Percentiles rank a stretch among this genome's conserved stretches.
phyloP scores from a whole-genome alignment of 257 asterid species.

The Solanum appendiculatum region DNA sequence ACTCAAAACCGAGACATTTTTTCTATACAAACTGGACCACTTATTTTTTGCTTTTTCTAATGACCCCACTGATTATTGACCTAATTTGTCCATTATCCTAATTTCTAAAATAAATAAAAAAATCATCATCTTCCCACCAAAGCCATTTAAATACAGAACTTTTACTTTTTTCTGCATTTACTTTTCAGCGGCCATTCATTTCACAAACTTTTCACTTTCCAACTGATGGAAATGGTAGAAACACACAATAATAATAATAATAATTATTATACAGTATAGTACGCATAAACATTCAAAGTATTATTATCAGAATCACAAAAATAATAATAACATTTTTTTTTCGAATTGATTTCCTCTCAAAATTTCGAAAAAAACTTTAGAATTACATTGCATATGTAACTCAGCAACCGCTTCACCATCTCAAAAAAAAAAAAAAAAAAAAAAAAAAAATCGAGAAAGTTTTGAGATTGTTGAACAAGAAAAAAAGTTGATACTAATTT shows the following conservation, averaged over 20 bases:
- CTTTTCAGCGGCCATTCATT: not conserved
- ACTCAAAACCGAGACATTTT: no score
- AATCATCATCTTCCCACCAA: not conserved
- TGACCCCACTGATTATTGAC: constrained; percentile 2
- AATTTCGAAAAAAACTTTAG: not conserved
- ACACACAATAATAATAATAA: not conserved
- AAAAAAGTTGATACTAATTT: not conserved
- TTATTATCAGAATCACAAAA: not conserved
- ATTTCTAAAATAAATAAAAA: not conserved
- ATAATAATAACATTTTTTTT: not conserved
- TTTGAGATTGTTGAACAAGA: not conserved
- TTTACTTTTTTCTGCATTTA: not conserved
- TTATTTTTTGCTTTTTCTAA: not conserved
- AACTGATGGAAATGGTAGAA: not conserved
- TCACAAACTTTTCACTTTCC: not conserved
- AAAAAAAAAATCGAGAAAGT: not conserved
- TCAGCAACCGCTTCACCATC: not conserved
- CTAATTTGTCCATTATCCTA: not conserved
- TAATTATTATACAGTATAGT: not conserved
- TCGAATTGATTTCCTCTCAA: not conserved
- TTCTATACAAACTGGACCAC: not conserved
- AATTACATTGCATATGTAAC: not conserved
- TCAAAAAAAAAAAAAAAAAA: not conserved
- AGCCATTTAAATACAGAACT: not conserved
- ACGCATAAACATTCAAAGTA: not conserved